These are phyloP conservation scores for Globisporangium barbulae DNA, from an alignment of 352 stramenopile species.

Conservation along the genomic window DNA sequence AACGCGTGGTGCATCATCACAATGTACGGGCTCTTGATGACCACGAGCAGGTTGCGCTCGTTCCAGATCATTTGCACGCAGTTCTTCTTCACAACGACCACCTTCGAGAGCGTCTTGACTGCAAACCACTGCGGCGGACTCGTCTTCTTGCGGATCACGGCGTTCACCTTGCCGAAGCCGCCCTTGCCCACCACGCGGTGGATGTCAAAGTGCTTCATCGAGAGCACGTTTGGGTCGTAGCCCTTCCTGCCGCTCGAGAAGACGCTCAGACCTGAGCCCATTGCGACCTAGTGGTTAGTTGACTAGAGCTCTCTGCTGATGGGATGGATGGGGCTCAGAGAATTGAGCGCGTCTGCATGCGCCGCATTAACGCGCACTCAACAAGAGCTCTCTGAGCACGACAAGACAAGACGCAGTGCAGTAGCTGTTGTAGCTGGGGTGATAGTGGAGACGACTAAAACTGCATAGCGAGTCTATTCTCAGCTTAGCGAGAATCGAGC, in stretches of 20 bases:
- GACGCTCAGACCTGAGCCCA: slow-evolving; percentile 19
- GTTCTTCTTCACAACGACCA: slow-evolving; percentile 50
- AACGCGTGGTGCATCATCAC: slow-evolving; percentile 72
- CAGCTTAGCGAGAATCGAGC: background rate
- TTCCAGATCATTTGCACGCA: slow-evolving; percentile 77
- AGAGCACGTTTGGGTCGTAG: slow-evolving; percentile 43
- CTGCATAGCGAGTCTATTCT: background rate
- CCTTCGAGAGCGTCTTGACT: slow-evolving; percentile 70
- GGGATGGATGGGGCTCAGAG: background rate
- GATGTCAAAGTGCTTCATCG: slow-evolving; percentile 56
- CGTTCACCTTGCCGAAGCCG: slow-evolving; percentile 75
- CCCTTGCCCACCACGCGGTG: slow-evolving; percentile 66
- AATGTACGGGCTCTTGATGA: slow-evolving; percentile 43
- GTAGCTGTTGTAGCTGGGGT: no score
- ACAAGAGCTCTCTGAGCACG: background rate
- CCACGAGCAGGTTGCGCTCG: slow-evolving; percentile 61
- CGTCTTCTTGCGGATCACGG: slow-evolving; percentile 60
- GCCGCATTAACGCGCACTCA: background rate
- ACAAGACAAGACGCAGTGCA: background rate
- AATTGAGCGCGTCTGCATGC: background rate
- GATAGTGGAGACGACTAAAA: background rate
- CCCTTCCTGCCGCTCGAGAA: slow-evolving; percentile 11
- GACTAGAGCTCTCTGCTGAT: background rate
- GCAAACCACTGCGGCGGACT: slow-evolving; percentile 55
- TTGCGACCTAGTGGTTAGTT: background rate